phyloP scores from a whole-genome alignment of 2,329 filamentous ascomycete species.

The Cladophialophora bantiana region DNA sequence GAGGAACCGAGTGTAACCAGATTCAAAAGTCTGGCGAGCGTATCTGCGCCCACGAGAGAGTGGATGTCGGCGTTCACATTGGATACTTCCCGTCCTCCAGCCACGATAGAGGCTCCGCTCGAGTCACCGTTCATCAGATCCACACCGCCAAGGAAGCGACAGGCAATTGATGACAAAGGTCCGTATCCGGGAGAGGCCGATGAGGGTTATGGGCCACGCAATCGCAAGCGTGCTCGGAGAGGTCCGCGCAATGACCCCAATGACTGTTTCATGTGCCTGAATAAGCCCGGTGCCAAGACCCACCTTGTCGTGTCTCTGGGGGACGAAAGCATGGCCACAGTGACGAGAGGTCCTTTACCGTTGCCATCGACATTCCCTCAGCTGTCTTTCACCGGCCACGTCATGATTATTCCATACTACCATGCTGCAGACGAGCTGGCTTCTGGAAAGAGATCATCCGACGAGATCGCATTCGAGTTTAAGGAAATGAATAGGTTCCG shows the following conservation, averaged over 20 bases:
- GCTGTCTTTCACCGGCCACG: conserved; percentile 80
- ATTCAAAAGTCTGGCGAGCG: conserved; percentile 87
- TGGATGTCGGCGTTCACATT: conserved; percentile 69
- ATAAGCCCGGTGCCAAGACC: conserved; percentile 79
- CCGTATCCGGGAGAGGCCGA: conserved; percentile 27
- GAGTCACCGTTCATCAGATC: conserved; percentile 68
- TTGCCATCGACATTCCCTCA: conserved; percentile 73
- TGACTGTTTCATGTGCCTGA: conserved; percentile 94
- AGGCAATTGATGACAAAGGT: conserved; percentile 49
- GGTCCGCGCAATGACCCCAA: conserved; percentile 64
- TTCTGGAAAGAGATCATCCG: conserved; percentile 66
- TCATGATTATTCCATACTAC: conserved; percentile 87
- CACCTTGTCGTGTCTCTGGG: conserved; percentile 93
- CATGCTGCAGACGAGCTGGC: conserved; percentile 68
- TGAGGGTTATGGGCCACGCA: conserved; percentile 54
- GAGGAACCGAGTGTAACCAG: conserved; percentile 73
- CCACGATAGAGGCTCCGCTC: conserved; percentile 71
- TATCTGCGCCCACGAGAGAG: conserved; percentile 76
- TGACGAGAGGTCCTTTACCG: conserved; percentile 87
- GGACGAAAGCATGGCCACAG: conserved; percentile 85
- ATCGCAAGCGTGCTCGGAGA: conserved; percentile 54
- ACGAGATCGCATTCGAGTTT: conserved; percentile 66
- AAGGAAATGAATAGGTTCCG: conserved; percentile 86
- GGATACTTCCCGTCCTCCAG: conserved; percentile 66
- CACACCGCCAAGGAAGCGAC: conserved; percentile 62